A percentile compares a stretch with the other conserved stretches of the same genome.
phyloP scores from a whole-genome alignment of 805 yeast species.

The Wickerhamiella siamensis region DNA sequence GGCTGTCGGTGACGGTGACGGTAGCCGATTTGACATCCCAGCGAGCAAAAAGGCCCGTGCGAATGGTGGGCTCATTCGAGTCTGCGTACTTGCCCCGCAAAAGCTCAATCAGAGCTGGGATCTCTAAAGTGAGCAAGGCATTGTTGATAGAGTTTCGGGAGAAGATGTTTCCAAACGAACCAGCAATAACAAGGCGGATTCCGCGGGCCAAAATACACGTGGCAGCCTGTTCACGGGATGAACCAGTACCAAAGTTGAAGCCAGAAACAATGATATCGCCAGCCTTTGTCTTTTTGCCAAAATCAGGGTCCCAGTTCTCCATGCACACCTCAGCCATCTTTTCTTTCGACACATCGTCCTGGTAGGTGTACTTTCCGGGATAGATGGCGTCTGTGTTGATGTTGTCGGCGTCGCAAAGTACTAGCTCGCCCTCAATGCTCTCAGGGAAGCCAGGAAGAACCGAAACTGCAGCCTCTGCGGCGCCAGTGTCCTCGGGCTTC shows the following conservation, averaged over 20 bases:
- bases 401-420: slow-evolving; percentile 86
- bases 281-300: slow-evolving; percentile 62
- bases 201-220: slow-evolving; percentile 94
- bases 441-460: slow-evolving; percentile 86
- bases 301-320: slow-evolving; percentile 95
- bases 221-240: slow-evolving; percentile 98
- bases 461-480: slow-evolving; percentile 33
- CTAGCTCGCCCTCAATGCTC: slow-evolving; percentile 76
- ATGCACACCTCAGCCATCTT: slow-evolving; percentile 98
- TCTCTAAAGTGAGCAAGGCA: slow-evolving; percentile 84
- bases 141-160: slow-evolving; percentile 93
- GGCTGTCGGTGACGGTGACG: slow-evolving; percentile 58
- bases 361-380: slow-evolving; percentile 98
- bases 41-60: slow-evolving; percentile 84
- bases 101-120: slow-evolving; percentile 69
- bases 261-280: slow-evolving; percentile 89
- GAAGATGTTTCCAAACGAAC: slow-evolving; percentile 94
- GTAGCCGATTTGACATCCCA: slow-evolving; percentile 86
- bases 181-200: slow-evolving; percentile 84
- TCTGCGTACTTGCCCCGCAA: slow-evolving; percentile 54
- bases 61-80: slow-evolving; percentile 60
- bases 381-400: slow-evolving; percentile 96
- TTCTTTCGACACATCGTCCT: slow-evolving; percentile 87
- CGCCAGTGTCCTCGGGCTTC: slow-evolving; percentile 21
- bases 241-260: slow-evolving; percentile 94